phyloP scores from a whole-genome alignment of 805 yeast species.

The Kodamaea fukazawae region DNA sequence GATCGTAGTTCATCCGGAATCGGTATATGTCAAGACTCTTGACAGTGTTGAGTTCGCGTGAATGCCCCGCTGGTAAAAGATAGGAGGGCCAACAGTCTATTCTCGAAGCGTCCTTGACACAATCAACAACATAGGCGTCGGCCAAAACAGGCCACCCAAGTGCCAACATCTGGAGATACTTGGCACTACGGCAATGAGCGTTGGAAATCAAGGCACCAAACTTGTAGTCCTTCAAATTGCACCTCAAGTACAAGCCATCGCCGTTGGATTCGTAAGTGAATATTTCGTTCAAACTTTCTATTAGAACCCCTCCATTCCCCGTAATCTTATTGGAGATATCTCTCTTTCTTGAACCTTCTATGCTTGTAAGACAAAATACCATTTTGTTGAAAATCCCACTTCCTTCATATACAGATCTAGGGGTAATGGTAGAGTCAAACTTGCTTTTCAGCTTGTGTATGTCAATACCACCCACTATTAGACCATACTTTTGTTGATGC shows the following conservation, averaged over 20 bases:
- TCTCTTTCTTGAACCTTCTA: conserved; percentile 31
- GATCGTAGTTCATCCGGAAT: conserved; percentile 39
- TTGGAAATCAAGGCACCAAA: conserved; percentile 70
- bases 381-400: conserved; percentile 18
- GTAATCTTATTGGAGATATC: conserved; percentile 34
- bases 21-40: conserved; percentile 49
- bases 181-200: conserved; percentile 60
- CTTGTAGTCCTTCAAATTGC: conserved; percentile 20
- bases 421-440: too few species aligned
- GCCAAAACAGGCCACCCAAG: conserved; percentile 85
- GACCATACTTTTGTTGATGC: conserved; percentile 33
- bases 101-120: conserved; percentile 29
- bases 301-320: conserved; percentile 40
- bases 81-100: conserved; percentile 49
- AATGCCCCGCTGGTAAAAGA: conserved; percentile 71
- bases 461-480: conserved; percentile 20
- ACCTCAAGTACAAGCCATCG: conserved; percentile 12
- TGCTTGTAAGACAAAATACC: conserved; percentile 37
- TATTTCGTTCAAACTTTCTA: conserved; percentile 32
- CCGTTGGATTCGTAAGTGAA: conserved; percentile 16
- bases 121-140: conserved; percentile 52
- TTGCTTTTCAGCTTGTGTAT: conserved; percentile 10
- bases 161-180: conserved; percentile 73
- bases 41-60: conserved; percentile 41
- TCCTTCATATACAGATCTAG: neutral